Base-by-base conservation (phyloP, 2,329 filamentous ascomycete species). In the Fonsecaea multimorphosa region DNA sequence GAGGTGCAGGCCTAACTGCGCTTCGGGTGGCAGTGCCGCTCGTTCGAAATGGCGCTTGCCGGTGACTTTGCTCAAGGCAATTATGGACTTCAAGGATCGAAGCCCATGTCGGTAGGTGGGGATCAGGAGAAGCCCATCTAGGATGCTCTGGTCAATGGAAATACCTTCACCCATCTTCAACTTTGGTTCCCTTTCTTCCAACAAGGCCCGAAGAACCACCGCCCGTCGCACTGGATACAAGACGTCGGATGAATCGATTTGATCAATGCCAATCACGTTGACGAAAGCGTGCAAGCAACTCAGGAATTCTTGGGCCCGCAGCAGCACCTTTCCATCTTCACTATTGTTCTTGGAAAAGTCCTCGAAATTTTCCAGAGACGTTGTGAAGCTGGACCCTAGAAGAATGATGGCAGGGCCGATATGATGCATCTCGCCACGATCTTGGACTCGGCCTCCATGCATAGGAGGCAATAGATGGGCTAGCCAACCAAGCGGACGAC, bases 61-160 rank as follows among this genome's bases (percentile, higher is more conserved):
- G 9, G 29, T 56, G 29, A 56, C 11, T 36, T 34, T 56, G 11
- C 53, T 56, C 53, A 34, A 3, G 29, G 29, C 53, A 22, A 56
- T 56, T 14, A 56, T 56, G 11, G 53, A 34, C 31, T 56, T 56
- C 16, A 56, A 19, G n/a, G 53, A 56, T 14, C 53, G 24, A 34
- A 56, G 29, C 1, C 53, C 53, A 34, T 56, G 53, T 34, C 53
- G 24, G 29, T 31, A 56, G 16, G 29, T 40, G n/a, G 38, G 24
- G 16, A 22, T 14, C 8, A 58, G 24, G 7, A 58, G n/a, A n/a
- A 40, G 38, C 38, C 16, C 38, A 8, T 40, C n/a, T 16, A 40
- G 38, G n/a, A 40, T 16, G 16, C 38, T 40, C 16, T 40, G 16
- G 8, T 40, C 38, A 8, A 40, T 40, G 16, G 14, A 19, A 6